Evolutionary conservation across 1,139 yeast genomes (phyloP).

Genomic region (Sugiyamaella paludigena): DNA sequence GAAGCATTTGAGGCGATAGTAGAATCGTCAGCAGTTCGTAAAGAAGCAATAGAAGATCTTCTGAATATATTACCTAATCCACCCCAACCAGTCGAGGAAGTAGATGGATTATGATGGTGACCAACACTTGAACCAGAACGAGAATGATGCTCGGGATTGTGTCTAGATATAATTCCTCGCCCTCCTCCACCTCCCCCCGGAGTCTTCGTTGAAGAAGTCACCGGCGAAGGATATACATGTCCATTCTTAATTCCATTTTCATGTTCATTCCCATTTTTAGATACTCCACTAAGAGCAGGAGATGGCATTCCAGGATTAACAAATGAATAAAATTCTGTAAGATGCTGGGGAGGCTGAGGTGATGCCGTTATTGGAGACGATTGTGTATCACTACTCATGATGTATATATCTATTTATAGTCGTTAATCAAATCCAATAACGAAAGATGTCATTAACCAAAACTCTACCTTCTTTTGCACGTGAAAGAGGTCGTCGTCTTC

Average conservation of each 20-base stretch:
- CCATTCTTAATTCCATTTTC: not conserved
- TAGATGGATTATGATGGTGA: not conserved
- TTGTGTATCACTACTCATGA: slow-evolving; percentile 5
- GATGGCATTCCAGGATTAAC: slow-evolving; percentile 33
- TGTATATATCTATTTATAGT: not conserved
- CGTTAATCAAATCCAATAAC: too few relatives aligned
- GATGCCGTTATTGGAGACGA: slow-evolving; percentile 9
- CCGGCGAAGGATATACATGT: too few relatives aligned
- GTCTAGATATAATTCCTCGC: too few relatives aligned
- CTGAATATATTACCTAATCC: slow-evolving; percentile 5
- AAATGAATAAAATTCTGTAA: slow-evolving; percentile 54
- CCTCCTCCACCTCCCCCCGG: not conserved
- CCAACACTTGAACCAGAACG: not conserved
- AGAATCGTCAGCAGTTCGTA: slow-evolving; percentile 17
- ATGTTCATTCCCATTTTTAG: not conserved
- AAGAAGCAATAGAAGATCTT: slow-evolving; percentile 30
- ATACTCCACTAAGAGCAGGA: slow-evolving; percentile 13
- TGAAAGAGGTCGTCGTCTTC: too few relatives aligned
- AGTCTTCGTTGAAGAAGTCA: not conserved
- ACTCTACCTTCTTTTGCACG: too few relatives aligned
- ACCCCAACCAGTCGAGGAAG: not conserved
- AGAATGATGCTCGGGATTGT: too few relatives aligned
- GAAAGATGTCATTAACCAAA: too few relatives aligned
- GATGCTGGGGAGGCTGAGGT: slow-evolving; percentile 37
- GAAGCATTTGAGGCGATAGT: slow-evolving; percentile 20